Base-by-base conservation (phyloP, 768 basidiomycete genomes). In the Suillus fuscotomentosus region DNA sequence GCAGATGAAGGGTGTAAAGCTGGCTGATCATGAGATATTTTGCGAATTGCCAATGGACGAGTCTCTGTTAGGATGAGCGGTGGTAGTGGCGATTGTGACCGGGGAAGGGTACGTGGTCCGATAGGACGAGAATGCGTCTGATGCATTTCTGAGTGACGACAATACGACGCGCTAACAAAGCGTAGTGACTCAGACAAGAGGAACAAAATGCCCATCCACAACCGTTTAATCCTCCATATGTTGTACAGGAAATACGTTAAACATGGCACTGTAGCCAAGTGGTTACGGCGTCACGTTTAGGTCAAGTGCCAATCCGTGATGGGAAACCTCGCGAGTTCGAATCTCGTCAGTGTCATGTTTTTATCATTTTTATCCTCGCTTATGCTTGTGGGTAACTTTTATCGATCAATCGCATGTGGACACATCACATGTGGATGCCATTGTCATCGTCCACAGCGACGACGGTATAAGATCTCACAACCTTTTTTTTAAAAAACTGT, bases 221-320 rank as follows among this genome's bases (percentile, higher is more conserved):
- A 53, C 31, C 13, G 3, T 36, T n/a, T n/a, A 4, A 57, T 27
- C 9, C 3, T 1, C 20, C 0, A 60, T 63, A 63, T 41, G 0
- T 2, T 17, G 14, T 20, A 45, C n/a, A 43, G 1, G 20, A 1
- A 2, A 0, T 0, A 0, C 2, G 5, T 36, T 9, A 0, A 17
- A 3, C 31, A 75, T 53, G 82, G 82, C 80, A 83, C 80, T 83
- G 82, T 83, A 82, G 82, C 82, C 82, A 82, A 83, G 82, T 83
- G 82, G 82, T 83, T 83, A 83, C 80, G 82, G 82, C 82, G 82
- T 83, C 82, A 83, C 82, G 82, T 83, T 83, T 83, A 83, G 82
- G 82, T 75, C 61, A 48, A 47, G 60, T 54, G 63, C 72, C 70
- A 77, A 77, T 77, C 82, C 82, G 82, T 83, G 82, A 83, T 83